phyloP scores from a whole-genome alignment of 352 stramenopile species.

The Phytophthora sp. region DNA sequence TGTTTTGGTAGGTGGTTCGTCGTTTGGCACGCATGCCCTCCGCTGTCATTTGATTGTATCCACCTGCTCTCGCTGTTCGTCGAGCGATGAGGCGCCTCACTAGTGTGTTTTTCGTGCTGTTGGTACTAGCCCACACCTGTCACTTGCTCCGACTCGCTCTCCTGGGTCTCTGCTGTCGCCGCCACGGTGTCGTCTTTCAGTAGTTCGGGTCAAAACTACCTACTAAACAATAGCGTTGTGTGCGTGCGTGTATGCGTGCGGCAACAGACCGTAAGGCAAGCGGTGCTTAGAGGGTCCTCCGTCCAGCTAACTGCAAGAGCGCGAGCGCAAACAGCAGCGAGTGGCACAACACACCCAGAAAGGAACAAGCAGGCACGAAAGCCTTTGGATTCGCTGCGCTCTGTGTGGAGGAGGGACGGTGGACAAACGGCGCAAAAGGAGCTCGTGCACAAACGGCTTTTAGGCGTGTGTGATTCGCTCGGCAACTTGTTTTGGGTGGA shows the following conservation, averaged over 20 bases:
- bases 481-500: slow-evolving; percentile 41
- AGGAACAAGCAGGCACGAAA: slow-evolving; percentile 19
- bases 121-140: slow-evolving; percentile 51
- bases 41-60: slow-evolving; percentile 59
- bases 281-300: slow-evolving; percentile 16
- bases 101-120: too few species aligned
- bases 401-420: slow-evolving; percentile 12
- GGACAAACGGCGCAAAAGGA: slow-evolving; percentile 39
- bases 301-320: slow-evolving; percentile 31
- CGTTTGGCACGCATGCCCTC: slow-evolving; percentile 79
- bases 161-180: slow-evolving; percentile 43
- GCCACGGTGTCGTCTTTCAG: slow-evolving; percentile 50
- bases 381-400: slow-evolving; percentile 5
- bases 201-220: slow-evolving; percentile 41
- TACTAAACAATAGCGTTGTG: slow-evolving; percentile 31
- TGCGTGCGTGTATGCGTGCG: slow-evolving; percentile 1
- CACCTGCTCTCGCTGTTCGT: slow-evolving; percentile 1
- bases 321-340: slow-evolving; percentile 40
- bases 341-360: slow-evolving; percentile 29
- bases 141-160: slow-evolving; percentile 46
- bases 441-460: slow-evolving; percentile 38
- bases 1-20: slow-evolving; percentile 84
- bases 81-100: too few species aligned
- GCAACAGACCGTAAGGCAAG: slow-evolving; percentile 11
- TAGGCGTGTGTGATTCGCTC: slow-evolving; percentile 29